Evolutionary conservation across 2,329 filamentous ascomycete genomes (phyloP), one percentile per base, ranked within the genome.

Genomic region (Myriosclerotinia scirpicola): DNA sequence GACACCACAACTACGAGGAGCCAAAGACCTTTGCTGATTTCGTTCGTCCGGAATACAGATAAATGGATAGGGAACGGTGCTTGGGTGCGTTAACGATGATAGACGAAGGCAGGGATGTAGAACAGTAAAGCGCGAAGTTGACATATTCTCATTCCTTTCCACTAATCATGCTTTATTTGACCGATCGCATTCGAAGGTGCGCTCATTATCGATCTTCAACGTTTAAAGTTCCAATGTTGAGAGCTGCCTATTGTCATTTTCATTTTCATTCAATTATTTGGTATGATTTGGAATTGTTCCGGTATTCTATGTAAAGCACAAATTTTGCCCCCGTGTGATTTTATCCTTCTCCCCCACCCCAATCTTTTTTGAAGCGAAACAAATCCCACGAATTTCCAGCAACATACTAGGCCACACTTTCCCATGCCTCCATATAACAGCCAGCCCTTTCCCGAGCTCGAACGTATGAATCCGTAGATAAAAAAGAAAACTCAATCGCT

Each of bases 21-120:
- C 92, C 93, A 79, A 97, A 97, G 90, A 97, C 92, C 75, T 94
- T 98, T 79, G 92, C 92, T 81, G 91, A 99, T 85, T 98, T 86
- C 81, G 88, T 99, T 82, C 93, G 91, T 87, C 92, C 93, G 69
- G 88, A 97, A 79, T 99, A 98, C 86, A 88, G 88, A 84, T 96
- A 94, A 69, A 64, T 42, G 20, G 44, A 60, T 12, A 40, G 34
- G 34, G 58, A 38, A 38, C 14, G 44, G n/a, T 12, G 46, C n/a
- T 26, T 8, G 34, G 42, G 11, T 36, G 53, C 15, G n/a, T n/a
- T 40, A 20, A 26, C 20, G 14, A 34, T 34, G 40, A 22, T 53
- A 42, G 50, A 48, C 50, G 48, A 44, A 20, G 26, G 20, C 26
- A 46, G 62, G 52, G 34, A 48, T 46, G 62, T 64, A 61, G 58